These are phyloP conservation scores for Kodamaea derodonti DNA, from an alignment of 1,139 yeast genomes.

Conservation along the genomic window DNA sequence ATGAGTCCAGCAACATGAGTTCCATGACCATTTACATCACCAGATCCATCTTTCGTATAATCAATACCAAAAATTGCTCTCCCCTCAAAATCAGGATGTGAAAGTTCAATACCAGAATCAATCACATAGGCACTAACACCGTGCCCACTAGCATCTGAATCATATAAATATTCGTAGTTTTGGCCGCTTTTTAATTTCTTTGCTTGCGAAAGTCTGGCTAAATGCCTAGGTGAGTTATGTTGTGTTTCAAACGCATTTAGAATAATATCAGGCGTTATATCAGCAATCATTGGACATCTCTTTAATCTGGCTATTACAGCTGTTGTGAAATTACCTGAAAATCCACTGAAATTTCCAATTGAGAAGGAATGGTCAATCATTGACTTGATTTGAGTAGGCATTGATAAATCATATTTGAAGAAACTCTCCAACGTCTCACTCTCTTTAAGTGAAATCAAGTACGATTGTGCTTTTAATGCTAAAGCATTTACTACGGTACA, in stretches of 20 bases:
- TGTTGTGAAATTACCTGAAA: conserved; percentile 55
- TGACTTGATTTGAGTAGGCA: conserved; percentile 35
- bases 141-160: conserved; percentile 40
- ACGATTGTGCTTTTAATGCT: conserved; percentile 5
- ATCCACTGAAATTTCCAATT: conserved; percentile 63
- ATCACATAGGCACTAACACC: conserved; percentile 72
- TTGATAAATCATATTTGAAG: conserved; percentile 32
- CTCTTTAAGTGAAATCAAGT: conserved; percentile 13
- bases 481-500: not conserved
- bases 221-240: conserved; percentile 61
- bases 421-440: conserved; percentile 32
- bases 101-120: conserved; percentile 66
- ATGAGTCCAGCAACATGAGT: conserved; percentile 92
- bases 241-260: conserved; percentile 43
- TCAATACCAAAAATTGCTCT: conserved; percentile 59
- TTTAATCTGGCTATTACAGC: conserved; percentile 45
- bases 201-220: conserved; percentile 59
- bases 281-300: conserved; percentile 49
- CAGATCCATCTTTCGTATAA: conserved; percentile 56
- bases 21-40: conserved; percentile 71
- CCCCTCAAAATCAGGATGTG: conserved; percentile 64
- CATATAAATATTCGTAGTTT: conserved; percentile 38
- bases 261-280: conserved; percentile 54
- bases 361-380: conserved; percentile 44
- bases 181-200: conserved; percentile 24